These are phyloP conservation scores for Nicotiana paniculata DNA, from an alignment of 257 asterid species.

Conservation along the genomic window DNA sequence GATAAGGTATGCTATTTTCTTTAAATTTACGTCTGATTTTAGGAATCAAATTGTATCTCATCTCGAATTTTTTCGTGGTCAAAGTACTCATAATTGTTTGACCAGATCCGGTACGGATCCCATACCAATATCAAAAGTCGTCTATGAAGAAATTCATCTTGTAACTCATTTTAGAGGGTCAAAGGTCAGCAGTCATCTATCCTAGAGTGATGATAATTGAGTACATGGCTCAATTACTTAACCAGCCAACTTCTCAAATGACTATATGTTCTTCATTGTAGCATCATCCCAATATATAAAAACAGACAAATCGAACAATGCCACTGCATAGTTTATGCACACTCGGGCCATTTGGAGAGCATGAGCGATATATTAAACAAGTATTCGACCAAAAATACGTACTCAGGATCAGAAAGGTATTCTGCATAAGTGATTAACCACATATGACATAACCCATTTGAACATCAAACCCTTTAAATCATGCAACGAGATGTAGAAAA, in stretches of 20 bases:
- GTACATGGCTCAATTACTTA: background rate
- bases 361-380: background rate
- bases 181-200: background rate
- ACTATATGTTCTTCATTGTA: background rate
- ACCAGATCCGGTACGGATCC: no score
- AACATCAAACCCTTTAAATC: background rate
- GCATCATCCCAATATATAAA: background rate
- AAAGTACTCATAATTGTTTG: no score
- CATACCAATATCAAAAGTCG: background rate
- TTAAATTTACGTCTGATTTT: no score
- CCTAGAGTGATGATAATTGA: background rate
- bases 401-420: background rate
- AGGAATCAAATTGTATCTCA: no score
- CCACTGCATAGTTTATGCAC: background rate
- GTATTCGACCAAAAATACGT: background rate
- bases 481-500: background rate
- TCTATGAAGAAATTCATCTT: background rate
- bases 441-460: background rate
- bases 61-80: no score
- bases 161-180: background rate
- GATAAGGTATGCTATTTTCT: no score
- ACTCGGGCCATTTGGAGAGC: background rate
- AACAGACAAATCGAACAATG: background rate
- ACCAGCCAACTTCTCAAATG: background rate
- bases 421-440: background rate